Base-by-base conservation (phyloP, 2,329 filamentous ascomycete species). In the Lasiodiplodia theobromae region DNA sequence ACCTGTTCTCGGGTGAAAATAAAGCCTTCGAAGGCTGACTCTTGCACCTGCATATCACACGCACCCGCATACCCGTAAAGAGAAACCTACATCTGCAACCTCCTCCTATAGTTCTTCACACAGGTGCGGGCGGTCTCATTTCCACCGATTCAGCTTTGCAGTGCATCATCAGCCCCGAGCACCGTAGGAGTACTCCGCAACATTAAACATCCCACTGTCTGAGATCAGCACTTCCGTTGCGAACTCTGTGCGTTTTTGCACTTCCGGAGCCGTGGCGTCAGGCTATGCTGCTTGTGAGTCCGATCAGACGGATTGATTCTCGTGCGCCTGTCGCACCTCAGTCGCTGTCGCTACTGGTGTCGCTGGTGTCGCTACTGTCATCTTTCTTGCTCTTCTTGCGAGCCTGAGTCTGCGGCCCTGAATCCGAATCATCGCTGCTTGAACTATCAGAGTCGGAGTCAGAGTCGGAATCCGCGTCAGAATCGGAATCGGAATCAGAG, bases 301-400 rank as follows among this genome's bases (percentile, higher is more conserved):
- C 44, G 44, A 21, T 11, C 18, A 47, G 21, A 47, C n/a, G 3
- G 44, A 21, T 47, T 11, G 44, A 18, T 6, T 21, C 44, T 47
- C 21, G 44, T 47, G 44, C 40, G 6, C 44, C 44, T 3, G 44
- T 8, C n/a, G 57, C 23, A 63, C 57, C 52, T 25, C 53, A 53
- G 14, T 67, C 64, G 62, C 60, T 69, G 60, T 68, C 58, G 47
- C 49, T 66, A 31, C 68, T 70, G n/a, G 69, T 69, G 31, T 70
- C 70, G 62, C 62, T 66, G 21, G 49, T 51, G 18, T 38, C 54
- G 14, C 60, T 57, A 58, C 68, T 70, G 10, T 69, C 57, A 2
- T 69, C 28, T 47, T 67, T 56, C 47, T 66, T 63, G 37, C 52
- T 52, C 38, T 66, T 66, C 37, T 23, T 16, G 18, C 18, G 23